Evolutionary conservation across 192 early-diverging fungal genomes (phyloP).

Genomic region (Physocladia obscura): DNA sequence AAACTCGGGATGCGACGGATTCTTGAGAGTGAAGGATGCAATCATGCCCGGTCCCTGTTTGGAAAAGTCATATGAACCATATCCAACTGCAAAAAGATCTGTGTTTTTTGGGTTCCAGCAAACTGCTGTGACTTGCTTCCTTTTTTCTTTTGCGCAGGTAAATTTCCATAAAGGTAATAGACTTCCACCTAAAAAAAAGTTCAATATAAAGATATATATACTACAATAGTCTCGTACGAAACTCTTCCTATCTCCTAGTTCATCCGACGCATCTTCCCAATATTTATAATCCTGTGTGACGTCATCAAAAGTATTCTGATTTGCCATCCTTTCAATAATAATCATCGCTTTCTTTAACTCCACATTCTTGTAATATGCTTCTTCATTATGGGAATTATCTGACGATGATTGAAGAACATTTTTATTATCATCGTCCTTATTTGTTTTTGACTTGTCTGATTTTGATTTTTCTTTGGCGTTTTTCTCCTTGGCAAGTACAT

Average conservation of each 20-base stretch:
- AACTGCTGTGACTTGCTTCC: slow-evolving; percentile 61
- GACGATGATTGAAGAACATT: slow-evolving; percentile 46
- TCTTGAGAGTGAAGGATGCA: slow-evolving; percentile 62
- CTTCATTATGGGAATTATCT: slow-evolving; percentile 52
- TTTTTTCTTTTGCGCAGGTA: slow-evolving; percentile 56
- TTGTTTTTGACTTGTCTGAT: slow-evolving; percentile 43
- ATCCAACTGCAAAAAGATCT: slow-evolving; percentile 62
- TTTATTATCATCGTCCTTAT: slow-evolving; percentile 58
- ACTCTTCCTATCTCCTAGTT: slow-evolving; percentile 52
- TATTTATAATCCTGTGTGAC: slow-evolving; percentile 67
- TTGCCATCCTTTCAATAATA: slow-evolving; percentile 64
- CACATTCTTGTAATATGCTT: slow-evolving; percentile 56
- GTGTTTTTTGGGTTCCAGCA: slow-evolving; percentile 55
- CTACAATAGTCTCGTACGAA: slow-evolving; percentile 14
- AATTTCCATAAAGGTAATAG: slow-evolving; percentile 64
- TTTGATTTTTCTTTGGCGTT: slow-evolving; percentile 59
- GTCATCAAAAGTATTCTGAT: slow-evolving; percentile 69
- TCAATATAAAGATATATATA: neutral
- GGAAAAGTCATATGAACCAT: slow-evolving; percentile 64
- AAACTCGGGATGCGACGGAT: slow-evolving; percentile 61
- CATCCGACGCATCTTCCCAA: slow-evolving; percentile 67
- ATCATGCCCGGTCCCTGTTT: slow-evolving; percentile 63
- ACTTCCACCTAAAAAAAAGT: slow-evolving; percentile 39
- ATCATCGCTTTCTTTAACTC: slow-evolving; percentile 56
- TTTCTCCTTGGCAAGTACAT: slow-evolving; percentile 58